A percentile compares a stretch with the other conserved stretches of the same genome.
Conservation (phyloP, 164 flowering plant species). For the Malania oleifera region DNA sequence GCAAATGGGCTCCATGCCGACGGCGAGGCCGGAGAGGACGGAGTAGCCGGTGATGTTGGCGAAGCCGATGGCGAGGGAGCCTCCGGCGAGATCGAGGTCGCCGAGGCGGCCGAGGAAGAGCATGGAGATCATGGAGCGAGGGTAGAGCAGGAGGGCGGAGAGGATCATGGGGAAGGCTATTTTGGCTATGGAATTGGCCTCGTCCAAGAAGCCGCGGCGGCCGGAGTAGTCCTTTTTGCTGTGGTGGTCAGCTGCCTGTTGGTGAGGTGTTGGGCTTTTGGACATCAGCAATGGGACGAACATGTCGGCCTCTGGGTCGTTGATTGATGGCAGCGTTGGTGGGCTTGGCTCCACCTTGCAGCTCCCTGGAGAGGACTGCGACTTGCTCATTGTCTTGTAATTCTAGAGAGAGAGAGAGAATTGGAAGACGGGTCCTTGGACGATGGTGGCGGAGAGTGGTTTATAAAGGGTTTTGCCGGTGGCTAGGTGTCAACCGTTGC, state of each 20-base stretch:
- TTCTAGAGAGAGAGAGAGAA: too few relatives aligned
- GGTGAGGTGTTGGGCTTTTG: constrained; percentile 20
- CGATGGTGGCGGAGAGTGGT: too few relatives aligned
- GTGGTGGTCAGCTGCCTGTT: not conserved
- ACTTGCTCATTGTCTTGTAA: too few relatives aligned
- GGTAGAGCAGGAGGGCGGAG: constrained; percentile 57
- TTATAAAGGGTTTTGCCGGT: too few relatives aligned
- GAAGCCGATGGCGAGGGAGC: constrained; percentile 60
- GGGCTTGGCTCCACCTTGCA: constrained; percentile 11
- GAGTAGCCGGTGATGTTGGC: constrained; percentile 79
- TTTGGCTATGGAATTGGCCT: constrained; percentile 32
- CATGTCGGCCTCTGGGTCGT: constrained; percentile 17
- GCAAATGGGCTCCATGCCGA: constrained; percentile 78
- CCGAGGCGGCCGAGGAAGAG: constrained; percentile 65
- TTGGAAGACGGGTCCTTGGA: too few relatives aligned
- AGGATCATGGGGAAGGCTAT: constrained; percentile 56
- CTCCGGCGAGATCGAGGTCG: constrained; percentile 61
- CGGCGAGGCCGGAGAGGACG: constrained; percentile 61
- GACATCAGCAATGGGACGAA: constrained; percentile 22
- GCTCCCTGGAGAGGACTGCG: not conserved
- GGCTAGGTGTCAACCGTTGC: too few relatives aligned
- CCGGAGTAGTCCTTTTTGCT: not conserved
- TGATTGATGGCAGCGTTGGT: constrained; percentile 6
- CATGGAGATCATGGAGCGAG: constrained; percentile 68
- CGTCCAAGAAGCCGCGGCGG: constrained; percentile 24